phyloP scores from a whole-genome alignment of 495 filamentous ascomycete species.

The Lasiosphaeria ovina region DNA sequence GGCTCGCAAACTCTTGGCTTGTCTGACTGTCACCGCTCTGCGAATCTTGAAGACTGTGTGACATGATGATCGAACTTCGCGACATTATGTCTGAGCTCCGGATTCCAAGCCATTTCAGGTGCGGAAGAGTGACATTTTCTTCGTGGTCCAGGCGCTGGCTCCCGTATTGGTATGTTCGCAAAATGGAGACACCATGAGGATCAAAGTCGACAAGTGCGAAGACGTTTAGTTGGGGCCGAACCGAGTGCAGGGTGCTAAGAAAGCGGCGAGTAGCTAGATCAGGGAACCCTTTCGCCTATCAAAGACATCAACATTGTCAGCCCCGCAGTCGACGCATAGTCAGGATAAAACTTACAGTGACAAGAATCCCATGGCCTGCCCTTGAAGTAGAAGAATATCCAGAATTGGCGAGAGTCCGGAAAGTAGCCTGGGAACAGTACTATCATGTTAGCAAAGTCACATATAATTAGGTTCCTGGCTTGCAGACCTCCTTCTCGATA shows the following conservation, averaged over 20 bases:
- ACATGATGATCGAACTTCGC: not conserved
- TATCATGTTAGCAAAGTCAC: conserved; percentile 16
- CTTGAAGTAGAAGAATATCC: conserved; percentile 20
- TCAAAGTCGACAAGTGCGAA: conserved; percentile 80
- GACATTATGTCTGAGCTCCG: conserved; percentile 56
- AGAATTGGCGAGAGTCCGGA: conserved; percentile 49
- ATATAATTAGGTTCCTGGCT: not conserved
- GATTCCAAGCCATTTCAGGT: conserved; percentile 73
- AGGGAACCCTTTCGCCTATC: conserved; percentile 85
- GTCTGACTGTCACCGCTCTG: conserved; percentile 11
- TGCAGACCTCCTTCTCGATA: conserved; percentile 85
- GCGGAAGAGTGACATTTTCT: conserved; percentile 53
- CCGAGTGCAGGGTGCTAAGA: conserved; percentile 45
- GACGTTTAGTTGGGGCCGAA: conserved; percentile 46
- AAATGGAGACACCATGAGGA: conserved; percentile 80
- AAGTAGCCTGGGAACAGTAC: conserved; percentile 62
- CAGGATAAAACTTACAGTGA: conserved; percentile 28
- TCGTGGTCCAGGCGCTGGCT: conserved; percentile 73
- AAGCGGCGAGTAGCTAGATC: conserved; percentile 80
- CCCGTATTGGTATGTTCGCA: conserved; percentile 85
- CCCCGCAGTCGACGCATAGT: not conserved
- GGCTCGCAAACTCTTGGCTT: conserved; percentile 21
- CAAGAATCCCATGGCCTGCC: conserved; percentile 26
- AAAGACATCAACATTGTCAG: not conserved
- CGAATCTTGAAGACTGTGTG: conserved; percentile 7